Base-by-base conservation (phyloP, 2,329 filamentous ascomycete genomes). In the Aspergillus sp. region DNA sequence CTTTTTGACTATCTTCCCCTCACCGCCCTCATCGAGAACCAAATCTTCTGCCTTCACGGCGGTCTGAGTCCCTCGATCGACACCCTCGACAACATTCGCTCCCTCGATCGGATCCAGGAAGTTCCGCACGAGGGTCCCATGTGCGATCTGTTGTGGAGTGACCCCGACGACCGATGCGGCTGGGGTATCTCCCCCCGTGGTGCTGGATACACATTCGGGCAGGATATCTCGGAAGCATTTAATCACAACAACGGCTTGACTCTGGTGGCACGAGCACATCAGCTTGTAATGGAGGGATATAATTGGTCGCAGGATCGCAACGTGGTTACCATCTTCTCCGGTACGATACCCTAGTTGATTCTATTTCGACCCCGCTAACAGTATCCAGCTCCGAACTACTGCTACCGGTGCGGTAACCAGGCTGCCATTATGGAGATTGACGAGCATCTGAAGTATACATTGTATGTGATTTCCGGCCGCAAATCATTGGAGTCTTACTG, bases 371-470 rank as follows among this genome's bases (percentile, higher is more conserved):
- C 22, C 14, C 19, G 14, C 13, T 26, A 24, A 40, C 19, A 17
- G 45, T 41, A 14, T 16, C 36, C 55, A 80, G 89, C 89, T 49
- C 89, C 89, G 58, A 93, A 93, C 74, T 99, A 99, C 81, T 99
- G 93, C 80, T 97, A 99, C 82, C 85, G 94, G 73, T 99, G 94
- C 71, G 94, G 94, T 70, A 99, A 99, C 76, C 94, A 97, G 76
- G 94, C 94, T 52, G 94, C 94, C n/a, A 97, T 99, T 73, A 99
- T 99, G 94, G 94, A 97, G 77, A 99, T 99, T 74, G 94, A 97
- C 62, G 94, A 99, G 78, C 92, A 97, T 74, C 79, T 99, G 71
- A 97, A 99, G 81, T 99, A 97, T 77, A 97, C 94, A 68, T 97
- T 99, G 93, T 96, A 83, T 75, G 91, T 86, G 26, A 36, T 43